A percentile compares a stretch with the other conserved stretches of the same genome.
These are phyloP conservation scores for Hondaea fermentalgiana DNA, from an alignment of 108 stramenopile genomes.

Conservation along the genomic window DNA sequence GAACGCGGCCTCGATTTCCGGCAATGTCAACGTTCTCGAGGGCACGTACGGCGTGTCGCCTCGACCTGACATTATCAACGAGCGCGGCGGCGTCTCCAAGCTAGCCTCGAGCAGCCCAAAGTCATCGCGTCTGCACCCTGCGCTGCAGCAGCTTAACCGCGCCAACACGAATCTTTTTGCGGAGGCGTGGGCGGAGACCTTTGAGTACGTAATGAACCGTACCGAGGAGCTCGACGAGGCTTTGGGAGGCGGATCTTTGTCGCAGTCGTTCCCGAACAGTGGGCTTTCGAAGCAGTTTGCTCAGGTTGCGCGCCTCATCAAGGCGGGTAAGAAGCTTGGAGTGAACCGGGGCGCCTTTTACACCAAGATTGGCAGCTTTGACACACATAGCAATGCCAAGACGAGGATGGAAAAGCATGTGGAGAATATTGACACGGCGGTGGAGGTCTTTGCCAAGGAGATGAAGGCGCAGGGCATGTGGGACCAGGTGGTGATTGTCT, in stretches of 20 bases:
- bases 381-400: slow-evolving; percentile 47
- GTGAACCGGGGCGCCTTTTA: slow-evolving; percentile 58
- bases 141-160: neutral
- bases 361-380: slow-evolving; percentile 50
- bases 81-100: neutral
- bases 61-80: neutral
- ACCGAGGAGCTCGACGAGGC: neutral
- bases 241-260: neutral
- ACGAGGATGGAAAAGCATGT: slow-evolving; percentile 22
- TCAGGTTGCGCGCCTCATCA: neutral
- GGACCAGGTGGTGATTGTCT: slow-evolving; percentile 51
- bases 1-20: neutral
- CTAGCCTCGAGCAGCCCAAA: neutral
- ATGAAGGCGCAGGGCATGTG: slow-evolving; percentile 47
- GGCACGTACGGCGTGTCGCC: neutral
- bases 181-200: neutral
- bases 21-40: neutral
- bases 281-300: neutral
- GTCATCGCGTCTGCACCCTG: neutral
- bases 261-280: neutral
- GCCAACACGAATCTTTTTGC: neutral
- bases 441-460: slow-evolving; percentile 48
- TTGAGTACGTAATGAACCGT: neutral
- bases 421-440: slow-evolving; percentile 41
- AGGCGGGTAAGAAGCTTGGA: neutral